phyloP scores from a whole-genome alignment of 768 basidiomycete species.

The Trametes cinnabarina region DNA sequence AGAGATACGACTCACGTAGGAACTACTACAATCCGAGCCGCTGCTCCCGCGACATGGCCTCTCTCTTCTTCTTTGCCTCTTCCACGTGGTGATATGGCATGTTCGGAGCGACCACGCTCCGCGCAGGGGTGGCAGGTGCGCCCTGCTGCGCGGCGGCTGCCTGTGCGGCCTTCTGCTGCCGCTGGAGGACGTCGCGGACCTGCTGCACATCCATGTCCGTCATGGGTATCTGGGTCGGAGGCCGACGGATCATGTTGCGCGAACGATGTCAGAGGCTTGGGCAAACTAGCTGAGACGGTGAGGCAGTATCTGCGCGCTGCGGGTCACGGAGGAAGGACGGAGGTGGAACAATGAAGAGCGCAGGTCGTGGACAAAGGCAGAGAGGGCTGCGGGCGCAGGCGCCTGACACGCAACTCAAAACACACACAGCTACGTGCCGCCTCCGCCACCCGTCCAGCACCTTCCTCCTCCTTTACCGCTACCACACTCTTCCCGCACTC shows the following conservation, averaged over 20 bases:
- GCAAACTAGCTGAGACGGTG: slow-evolving; percentile 22
- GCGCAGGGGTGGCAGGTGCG: slow-evolving; percentile 4
- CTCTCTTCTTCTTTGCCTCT: slow-evolving; percentile 35
- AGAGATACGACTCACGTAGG: neutral
- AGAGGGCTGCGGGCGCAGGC: slow-evolving; percentile 13
- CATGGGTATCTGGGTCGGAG: slow-evolving; percentile 75
- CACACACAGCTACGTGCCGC: neutral
- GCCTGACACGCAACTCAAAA: slow-evolving; percentile 13
- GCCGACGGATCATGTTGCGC: slow-evolving; percentile 65
- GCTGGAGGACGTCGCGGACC: slow-evolving; percentile 56
- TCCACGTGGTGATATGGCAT: slow-evolving; percentile 31
- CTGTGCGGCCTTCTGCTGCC: slow-evolving; percentile 25
- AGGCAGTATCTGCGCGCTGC: neutral
- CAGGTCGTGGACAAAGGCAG: slow-evolving; percentile 10
- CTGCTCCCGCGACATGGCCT: slow-evolving; percentile 34
- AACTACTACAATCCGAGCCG: slow-evolving; percentile 31
- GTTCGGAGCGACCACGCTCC: slow-evolving; percentile 6
- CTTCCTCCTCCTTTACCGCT: neutral
- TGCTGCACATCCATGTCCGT: slow-evolving; percentile 78
- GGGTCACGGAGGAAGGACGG: neutral
- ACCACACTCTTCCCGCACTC: neutral
- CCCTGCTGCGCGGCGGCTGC: slow-evolving; percentile 8
- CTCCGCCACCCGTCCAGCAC: neutral
- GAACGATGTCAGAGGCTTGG: neutral
- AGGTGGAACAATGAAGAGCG: slow-evolving; percentile 20